Evolutionary conservation across 1,139 yeast genomes (phyloP), one percentile per base, ranked within the genome.

Genomic region (Taiozyma onychis): DNA sequence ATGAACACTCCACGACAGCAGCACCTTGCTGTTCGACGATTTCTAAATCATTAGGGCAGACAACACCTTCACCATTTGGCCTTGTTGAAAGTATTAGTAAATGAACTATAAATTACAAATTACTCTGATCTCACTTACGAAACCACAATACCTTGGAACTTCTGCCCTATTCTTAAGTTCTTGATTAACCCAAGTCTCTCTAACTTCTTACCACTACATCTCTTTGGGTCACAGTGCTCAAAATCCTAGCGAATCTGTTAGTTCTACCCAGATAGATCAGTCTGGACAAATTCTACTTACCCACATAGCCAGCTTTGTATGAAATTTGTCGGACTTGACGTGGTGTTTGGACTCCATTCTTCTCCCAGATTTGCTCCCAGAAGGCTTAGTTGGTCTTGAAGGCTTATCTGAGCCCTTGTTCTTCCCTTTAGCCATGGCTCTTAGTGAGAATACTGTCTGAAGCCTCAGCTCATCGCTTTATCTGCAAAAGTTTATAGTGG

Each of bases 141-240:
- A 3, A 93, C 96, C 8, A 93, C 91, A 1, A 95, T 70, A 9
- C 99, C 99, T 53, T 77, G 82, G 63, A 88, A 93, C 68, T 90
- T 93, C 63, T 91, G 97, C 0, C 99, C 99, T 14, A 93, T 80
- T 54, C 95, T 72, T 54, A 95, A 67, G 53, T 81, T 80, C 54
- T 82, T 81, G 47, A 95, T 90, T 34, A 89, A 69, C 0, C 99
- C 99, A 39, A 93, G 68, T 51, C 99, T 74, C 64, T 89, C 97
- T 39, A 93, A 74, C 66, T 91, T 93, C 71, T 93, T 93, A 26
- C 99, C 99, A 57, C 96, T 86, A 65, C 99, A 93, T 65, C 98
- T 77, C 66, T 95, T 95, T 3, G 99, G 99, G 68, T 93, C 99
- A 71, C 99, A 93, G 66, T 93, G 99, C 60, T 91, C 96, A 65